Evolutionary conservation across 257 asterid genomes (phyloP).

Genomic region (Solanum lignicaule): DNA sequence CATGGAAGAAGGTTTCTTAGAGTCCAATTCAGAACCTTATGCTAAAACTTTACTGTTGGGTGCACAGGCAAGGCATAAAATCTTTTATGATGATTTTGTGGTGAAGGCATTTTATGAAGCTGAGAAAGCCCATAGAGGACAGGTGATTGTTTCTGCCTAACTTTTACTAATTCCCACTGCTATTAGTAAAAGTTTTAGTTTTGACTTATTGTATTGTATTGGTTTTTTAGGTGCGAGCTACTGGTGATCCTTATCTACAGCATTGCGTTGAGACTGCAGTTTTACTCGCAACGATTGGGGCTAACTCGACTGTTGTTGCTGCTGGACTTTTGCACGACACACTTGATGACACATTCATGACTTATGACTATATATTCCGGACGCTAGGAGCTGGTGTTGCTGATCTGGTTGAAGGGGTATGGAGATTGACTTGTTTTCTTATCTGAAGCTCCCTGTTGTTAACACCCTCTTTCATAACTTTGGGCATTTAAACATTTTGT

Average conservation of each 20-base stretch:
- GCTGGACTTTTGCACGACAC: conserved; percentile 96
- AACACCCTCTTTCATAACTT: neutral
- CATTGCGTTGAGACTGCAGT: conserved; percentile 92
- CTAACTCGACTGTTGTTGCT: conserved; percentile 83
- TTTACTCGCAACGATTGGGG: conserved; percentile 68
- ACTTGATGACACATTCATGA: conserved; percentile 64
- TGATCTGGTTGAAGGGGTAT: conserved; percentile 90
- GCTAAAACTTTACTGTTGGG: conserved; percentile 57
- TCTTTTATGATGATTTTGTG: conserved; percentile 65
- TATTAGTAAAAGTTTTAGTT: neutral
- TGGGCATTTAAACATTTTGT: neutral
- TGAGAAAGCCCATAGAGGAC: conserved; percentile 72
- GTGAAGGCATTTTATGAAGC: conserved; percentile 77
- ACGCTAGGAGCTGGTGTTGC: conserved; percentile 70
- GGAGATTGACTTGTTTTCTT: conserved; percentile 8
- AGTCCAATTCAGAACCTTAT: conserved; percentile 34
- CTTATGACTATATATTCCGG: conserved; percentile 44
- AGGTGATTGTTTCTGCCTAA: conserved; percentile 31
- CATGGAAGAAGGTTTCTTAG: conserved; percentile 58
- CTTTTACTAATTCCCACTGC: neutral
- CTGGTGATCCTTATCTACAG: conserved; percentile 92
- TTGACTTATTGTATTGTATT: neutral
- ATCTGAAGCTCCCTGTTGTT: neutral
- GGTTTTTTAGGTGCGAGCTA: conserved; percentile 59
- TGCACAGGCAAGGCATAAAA: conserved; percentile 63